Conservation (phyloP, 2,329 filamentous ascomycete genomes). For the Cordyceps farinosa region DNA sequence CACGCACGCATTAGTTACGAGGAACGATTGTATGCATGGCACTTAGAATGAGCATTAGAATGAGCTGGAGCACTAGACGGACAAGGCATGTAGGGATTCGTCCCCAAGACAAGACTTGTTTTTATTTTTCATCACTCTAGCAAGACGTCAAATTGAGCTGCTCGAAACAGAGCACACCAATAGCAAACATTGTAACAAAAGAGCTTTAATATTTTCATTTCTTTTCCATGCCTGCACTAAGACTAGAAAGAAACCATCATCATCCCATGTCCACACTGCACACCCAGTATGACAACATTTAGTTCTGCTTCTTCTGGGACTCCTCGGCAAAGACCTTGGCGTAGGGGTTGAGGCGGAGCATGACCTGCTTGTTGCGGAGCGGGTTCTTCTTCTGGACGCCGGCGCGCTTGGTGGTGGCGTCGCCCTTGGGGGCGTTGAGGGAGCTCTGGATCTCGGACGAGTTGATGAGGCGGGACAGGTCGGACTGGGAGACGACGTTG, state of each 20-base stretch:
- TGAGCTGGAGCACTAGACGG: not conserved
- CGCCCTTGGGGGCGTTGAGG: constrained; percentile 85
- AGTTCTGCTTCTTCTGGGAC: constrained; percentile 40
- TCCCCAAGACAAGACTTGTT: not conserved
- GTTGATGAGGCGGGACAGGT: constrained; percentile 98
- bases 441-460: constrained; percentile 97
- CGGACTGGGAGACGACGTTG: constrained; percentile 89
- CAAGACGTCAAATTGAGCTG: not conserved
- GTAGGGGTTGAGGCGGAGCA: constrained; percentile 98
- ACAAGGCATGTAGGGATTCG: not conserved
- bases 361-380: constrained; percentile 96
- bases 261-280: constrained; percentile 28
- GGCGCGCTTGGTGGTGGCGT: constrained; percentile 82
- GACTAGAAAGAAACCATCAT: constrained; percentile 13
- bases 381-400: constrained; percentile 99
- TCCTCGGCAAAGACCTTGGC: constrained; percentile 82
- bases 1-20: not conserved
- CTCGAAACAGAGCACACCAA: not conserved
- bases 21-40: not conserved
- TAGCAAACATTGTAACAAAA: constrained; percentile 2
- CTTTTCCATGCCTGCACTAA: constrained; percentile 16
- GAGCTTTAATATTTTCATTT: not conserved
- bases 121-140: not conserved
- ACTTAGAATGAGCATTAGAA: not conserved
- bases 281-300: constrained; percentile 36